phyloP scores from a whole-genome alignment of 306 rosid species.

The Vigna unguiculata region DNA sequence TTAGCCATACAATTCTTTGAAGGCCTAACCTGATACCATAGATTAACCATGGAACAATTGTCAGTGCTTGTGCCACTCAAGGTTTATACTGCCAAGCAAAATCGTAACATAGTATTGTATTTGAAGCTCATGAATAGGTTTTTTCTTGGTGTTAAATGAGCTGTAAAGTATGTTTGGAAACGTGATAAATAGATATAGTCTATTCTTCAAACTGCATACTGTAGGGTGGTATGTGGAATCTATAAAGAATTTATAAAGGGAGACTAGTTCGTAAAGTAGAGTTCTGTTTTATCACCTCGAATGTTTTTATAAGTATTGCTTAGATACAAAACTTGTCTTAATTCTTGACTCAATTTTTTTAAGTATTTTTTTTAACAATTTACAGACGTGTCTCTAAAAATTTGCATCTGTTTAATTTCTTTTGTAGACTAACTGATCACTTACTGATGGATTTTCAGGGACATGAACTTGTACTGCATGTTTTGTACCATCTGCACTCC shows the following conservation, averaged over 20 bases:
- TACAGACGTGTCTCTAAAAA: background rate
- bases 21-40: background rate
- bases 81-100: background rate
- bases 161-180: constrained; percentile 21
- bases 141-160: constrained; percentile 1
- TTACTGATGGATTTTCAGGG: constrained; percentile 70
- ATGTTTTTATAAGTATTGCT: background rate
- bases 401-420: constrained; percentile 35
- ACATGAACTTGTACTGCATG: constrained; percentile 87
- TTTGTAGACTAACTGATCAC: constrained; percentile 34
- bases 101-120: constrained; percentile 2
- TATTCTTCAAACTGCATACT: constrained; percentile 10
- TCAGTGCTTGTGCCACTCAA: background rate
- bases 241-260: constrained; percentile 18
- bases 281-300: constrained; percentile 8
- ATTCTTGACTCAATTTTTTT: constrained; percentile 14
- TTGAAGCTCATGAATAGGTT: constrained; percentile 9
- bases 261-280: constrained; percentile 10
- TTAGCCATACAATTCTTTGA: background rate
- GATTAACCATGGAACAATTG: background rate
- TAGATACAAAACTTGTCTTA: constrained; percentile 11
- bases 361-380: background rate
- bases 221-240: constrained; percentile 2
- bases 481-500: constrained; percentile 85
- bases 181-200: background rate